Conservation (phyloP, 371 early-diverging fungal genomes). For the Thermomucor indicae-seudaticae region DNA sequence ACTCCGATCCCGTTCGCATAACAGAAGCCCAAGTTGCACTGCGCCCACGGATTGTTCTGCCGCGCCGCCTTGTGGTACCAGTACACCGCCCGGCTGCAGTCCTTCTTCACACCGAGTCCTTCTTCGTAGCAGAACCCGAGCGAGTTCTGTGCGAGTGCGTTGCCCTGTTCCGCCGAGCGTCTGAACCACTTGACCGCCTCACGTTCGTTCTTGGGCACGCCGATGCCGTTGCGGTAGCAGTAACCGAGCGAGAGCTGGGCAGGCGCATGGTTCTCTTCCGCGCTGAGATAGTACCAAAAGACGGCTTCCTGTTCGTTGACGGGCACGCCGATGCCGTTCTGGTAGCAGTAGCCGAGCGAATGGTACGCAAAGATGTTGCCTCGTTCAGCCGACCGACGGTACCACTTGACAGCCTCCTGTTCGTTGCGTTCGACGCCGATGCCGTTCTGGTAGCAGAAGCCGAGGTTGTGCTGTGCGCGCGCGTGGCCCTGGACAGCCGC, state of each 20-base stretch:
- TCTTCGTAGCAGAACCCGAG: conserved; percentile 80
- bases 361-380: conserved; percentile 80
- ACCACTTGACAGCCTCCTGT: conserved; percentile 68
- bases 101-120: conserved; percentile 62
- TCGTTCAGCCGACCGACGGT: conserved; percentile 66
- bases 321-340: conserved; percentile 79
- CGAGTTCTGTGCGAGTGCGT: conserved; percentile 77
- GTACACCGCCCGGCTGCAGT: conserved; percentile 60
- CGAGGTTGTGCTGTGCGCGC: conserved; percentile 83
- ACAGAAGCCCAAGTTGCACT: conserved; percentile 78
- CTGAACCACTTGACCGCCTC: conserved; percentile 70
- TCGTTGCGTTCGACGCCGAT: conserved; percentile 66
- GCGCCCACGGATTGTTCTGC: conserved; percentile 78
- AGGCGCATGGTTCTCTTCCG: conserved; percentile 62
- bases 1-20: conserved; percentile 80
- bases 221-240: conserved; percentile 74
- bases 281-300: conserved; percentile 62
- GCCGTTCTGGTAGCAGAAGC: conserved; percentile 83
- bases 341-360: conserved; percentile 88
- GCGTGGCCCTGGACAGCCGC: conserved; percentile 29
- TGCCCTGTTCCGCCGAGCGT: conserved; percentile 64
- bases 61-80: conserved; percentile 76
- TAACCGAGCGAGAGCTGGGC: conserved; percentile 82
- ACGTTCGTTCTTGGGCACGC: conserved; percentile 60
- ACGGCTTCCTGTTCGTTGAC: conserved; percentile 64